A percentile compares a stretch with the other conserved stretches of the same genome.
phyloP scores from a whole-genome alignment of 2,329 filamentous ascomycete species.

The Sclerotinia minor region DNA sequence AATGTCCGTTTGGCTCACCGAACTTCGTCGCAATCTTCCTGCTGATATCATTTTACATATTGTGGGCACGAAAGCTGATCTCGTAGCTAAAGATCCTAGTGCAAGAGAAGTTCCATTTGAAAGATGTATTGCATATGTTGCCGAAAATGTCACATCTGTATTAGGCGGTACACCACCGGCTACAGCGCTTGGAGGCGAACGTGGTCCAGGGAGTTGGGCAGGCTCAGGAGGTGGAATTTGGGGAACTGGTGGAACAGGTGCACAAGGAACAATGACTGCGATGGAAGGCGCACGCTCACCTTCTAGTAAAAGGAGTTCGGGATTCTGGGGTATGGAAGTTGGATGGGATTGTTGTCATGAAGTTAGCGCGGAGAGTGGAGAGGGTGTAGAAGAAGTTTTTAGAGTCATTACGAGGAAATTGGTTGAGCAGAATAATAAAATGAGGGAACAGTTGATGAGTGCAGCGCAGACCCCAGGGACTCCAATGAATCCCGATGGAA shows the following conservation, averaged over 20 bases:
- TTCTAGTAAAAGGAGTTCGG: conserved; percentile 65
- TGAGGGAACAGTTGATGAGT: conserved; percentile 51
- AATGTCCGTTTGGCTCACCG: conserved; percentile 88
- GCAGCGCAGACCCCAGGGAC: conserved; percentile 49
- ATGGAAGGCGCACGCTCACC: conserved; percentile 59
- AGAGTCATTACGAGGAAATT: conserved; percentile 83
- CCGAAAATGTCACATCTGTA: conserved; percentile 80
- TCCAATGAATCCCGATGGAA: conserved; percentile 41
- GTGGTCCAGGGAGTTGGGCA: conserved; percentile 5
- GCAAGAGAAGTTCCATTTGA: conserved; percentile 88
- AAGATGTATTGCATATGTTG: conserved; percentile 91
- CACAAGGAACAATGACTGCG: conserved; percentile 25
- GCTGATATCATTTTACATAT: conserved; percentile 81
- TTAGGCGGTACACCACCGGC: conserved; percentile 66
- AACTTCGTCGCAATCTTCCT: conserved; percentile 75
- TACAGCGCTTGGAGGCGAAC: conserved; percentile 51
- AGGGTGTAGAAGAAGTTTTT: conserved; percentile 96
- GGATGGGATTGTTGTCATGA: conserved; percentile 98
- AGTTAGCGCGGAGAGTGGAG: conserved; percentile 88
- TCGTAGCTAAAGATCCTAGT: conserved; percentile 80
- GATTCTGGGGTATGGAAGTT: conserved; percentile 88
- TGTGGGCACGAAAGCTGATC: conserved; percentile 92
- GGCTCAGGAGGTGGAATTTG: conserved; percentile 15
- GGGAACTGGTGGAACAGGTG: conserved; percentile 16
- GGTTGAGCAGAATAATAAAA: conserved; percentile 67